Conservation (phyloP, 805 yeast genomes). For the Cyberlindnera subsufficiens region DNA sequence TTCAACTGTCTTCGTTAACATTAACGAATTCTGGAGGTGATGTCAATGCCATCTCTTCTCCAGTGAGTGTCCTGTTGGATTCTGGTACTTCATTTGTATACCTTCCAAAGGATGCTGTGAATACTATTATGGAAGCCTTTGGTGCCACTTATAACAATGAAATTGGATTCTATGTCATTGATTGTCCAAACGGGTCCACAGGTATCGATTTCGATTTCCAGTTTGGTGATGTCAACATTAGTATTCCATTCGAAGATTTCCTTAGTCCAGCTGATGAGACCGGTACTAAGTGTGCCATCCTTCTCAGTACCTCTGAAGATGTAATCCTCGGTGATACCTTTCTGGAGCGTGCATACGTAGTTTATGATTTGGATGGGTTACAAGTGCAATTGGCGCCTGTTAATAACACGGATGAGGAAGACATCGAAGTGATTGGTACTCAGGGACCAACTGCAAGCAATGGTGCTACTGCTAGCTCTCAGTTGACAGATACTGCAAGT, state of each 20-base stretch:
- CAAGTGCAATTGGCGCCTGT: conserved; percentile 48
- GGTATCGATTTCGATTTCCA: neutral
- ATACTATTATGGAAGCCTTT: conserved; percentile 23
- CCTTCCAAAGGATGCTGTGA: conserved; percentile 30
- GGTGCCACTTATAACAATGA: conserved; percentile 24
- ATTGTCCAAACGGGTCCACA: neutral
- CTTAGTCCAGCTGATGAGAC: neutral
- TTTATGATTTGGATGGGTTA: conserved; percentile 55
- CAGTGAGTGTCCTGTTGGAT: conserved; percentile 35
- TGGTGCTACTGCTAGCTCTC: neutral
- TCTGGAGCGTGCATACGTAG: conserved; percentile 59
- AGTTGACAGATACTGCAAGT: neutral
- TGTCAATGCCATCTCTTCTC: neutral
- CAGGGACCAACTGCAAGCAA: neutral
- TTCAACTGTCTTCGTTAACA: conserved; percentile 18
- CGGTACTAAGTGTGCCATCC: conserved; percentile 1
- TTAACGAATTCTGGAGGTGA: conserved; percentile 45
- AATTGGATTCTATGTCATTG: neutral
- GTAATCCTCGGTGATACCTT: conserved; percentile 63
- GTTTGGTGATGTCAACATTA: neutral
- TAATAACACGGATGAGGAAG: neutral
- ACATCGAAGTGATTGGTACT: conserved; percentile 1
- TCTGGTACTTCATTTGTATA: conserved; percentile 52
- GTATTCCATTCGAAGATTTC: conserved; percentile 2
- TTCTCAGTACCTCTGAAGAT: conserved; percentile 11